These are phyloP conservation scores for Aspergillus indologenus DNA, from an alignment of 495 filamentous ascomycete genomes.

Conservation along the genomic window DNA sequence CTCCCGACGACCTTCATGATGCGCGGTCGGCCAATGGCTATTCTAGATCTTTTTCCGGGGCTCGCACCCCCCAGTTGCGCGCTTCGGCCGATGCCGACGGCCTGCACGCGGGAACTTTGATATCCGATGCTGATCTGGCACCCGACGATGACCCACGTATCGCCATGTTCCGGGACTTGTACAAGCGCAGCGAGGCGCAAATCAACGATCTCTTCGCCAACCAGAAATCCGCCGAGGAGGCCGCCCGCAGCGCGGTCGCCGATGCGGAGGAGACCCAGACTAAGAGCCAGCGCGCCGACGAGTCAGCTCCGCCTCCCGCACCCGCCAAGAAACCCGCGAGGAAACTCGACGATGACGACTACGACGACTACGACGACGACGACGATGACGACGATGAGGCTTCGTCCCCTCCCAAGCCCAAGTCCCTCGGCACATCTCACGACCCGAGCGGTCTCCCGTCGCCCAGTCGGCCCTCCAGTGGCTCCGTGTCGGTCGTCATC, in stretches of 20 bases:
- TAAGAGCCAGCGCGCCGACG: slow-evolving; percentile 38
- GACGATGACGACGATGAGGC: slow-evolving; percentile 80
- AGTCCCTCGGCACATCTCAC: slow-evolving; percentile 44
- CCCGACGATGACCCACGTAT: slow-evolving; percentile 64
- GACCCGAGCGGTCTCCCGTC: slow-evolving; percentile 32
- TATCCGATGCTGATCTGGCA: slow-evolving; percentile 48
- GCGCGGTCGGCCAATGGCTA: slow-evolving; percentile 49
- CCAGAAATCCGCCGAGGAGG: slow-evolving; percentile 34
- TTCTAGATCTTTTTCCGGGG: slow-evolving; percentile 42
- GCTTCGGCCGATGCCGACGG: slow-evolving; percentile 48
- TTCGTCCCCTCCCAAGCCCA: slow-evolving; percentile 52
- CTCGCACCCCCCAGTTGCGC: slow-evolving; percentile 49
- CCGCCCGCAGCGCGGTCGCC: slow-evolving; percentile 25
- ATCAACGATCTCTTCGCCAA: slow-evolving; percentile 58
- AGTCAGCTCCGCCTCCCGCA: slow-evolving; percentile 32
- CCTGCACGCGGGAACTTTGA: slow-evolving; percentile 43
- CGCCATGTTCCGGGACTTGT: slow-evolving; percentile 59
- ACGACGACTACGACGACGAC: slow-evolving; percentile 77
- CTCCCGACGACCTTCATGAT: slow-evolving; percentile 46
- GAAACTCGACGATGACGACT: slow-evolving; percentile 78
- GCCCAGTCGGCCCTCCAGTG: slow-evolving; percentile 28
- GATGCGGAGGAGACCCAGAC: slow-evolving; percentile 30
- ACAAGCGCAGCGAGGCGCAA: slow-evolving; percentile 56
- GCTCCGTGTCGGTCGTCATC: slow-evolving; percentile 25
- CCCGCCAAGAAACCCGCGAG: slow-evolving; percentile 61